Evolutionary conservation across 345 rosid genomes (phyloP).

Genomic region (Ceriops tagal): DNA sequence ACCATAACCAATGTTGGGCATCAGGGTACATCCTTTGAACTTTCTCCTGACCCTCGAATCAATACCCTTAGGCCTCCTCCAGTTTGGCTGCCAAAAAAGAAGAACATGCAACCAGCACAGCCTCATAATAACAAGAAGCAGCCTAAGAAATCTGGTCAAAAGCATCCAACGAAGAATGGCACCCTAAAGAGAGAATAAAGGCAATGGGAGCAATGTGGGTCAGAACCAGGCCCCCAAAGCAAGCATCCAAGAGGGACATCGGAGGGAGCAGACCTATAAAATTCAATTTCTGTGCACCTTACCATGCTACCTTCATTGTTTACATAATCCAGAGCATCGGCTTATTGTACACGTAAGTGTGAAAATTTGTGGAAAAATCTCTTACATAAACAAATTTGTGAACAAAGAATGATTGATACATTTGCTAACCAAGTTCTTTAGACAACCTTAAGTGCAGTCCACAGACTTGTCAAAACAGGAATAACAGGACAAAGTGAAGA

Average conservation of each 20-base stretch:
- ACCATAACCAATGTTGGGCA: slow-evolving; percentile 35
- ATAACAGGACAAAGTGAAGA: no score
- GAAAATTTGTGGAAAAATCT: no score
- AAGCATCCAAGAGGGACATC: slow-evolving; percentile 2
- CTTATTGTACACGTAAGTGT: slow-evolving; percentile 12
- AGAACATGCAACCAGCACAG: neutral
- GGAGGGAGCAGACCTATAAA: slow-evolving; percentile 17
- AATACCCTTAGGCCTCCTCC: slow-evolving; percentile 33
- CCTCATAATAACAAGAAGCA: neutral
- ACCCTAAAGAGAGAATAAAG: neutral
- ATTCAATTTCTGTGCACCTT: slow-evolving; percentile 15
- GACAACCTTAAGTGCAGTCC: no score
- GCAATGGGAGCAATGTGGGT: neutral
- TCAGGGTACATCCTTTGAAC: slow-evolving; percentile 28
- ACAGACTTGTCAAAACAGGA: no score
- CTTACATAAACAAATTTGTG: no score
- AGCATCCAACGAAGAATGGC: neutral
- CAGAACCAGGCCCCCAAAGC: slow-evolving; percentile 21
- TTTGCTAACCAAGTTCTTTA: no score
- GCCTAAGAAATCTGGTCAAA: neutral
- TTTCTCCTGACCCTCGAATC: slow-evolving; percentile 31
- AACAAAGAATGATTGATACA: no score
- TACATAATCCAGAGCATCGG: slow-evolving; percentile 19
- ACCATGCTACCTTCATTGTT: slow-evolving; percentile 17
- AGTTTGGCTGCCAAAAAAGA: slow-evolving; percentile 17